Evolutionary conservation across 108 stramenopile genomes (phyloP).

Genomic region (Chaetoceros muelleri): DNA sequence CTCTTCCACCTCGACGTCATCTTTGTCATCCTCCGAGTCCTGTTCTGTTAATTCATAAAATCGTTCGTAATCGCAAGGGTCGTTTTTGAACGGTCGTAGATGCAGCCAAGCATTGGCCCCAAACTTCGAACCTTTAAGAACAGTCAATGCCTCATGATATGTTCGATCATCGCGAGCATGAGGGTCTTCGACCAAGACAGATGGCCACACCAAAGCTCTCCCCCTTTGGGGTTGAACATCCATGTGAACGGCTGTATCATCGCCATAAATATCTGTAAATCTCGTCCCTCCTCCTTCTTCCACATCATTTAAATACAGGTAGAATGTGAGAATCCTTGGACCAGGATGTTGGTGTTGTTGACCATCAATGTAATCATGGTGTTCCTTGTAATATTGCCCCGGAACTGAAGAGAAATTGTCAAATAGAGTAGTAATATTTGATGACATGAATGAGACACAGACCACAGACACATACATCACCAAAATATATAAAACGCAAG

Average conservation of each 20-base stretch:
- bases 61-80: not conserved
- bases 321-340: constrained; percentile 80
- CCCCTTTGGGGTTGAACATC: constrained; percentile 48
- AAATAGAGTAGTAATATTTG: not conserved
- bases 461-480: constrained; percentile 32
- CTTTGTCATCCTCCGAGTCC: no score
- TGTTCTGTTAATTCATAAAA: no score
- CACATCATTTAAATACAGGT: constrained; percentile 72
- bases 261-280: constrained; percentile 39
- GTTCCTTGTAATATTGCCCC: constrained; percentile 56
- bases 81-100: constrained; percentile 8
- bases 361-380: constrained; percentile 51
- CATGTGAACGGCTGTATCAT: constrained; percentile 14
- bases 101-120: constrained; percentile 82
- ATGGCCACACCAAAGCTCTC: constrained; percentile 72
- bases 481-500: not conserved
- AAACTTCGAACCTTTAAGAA: constrained; percentile 60
- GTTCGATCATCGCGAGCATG: constrained; percentile 25
- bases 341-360: constrained; percentile 46
- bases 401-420: constrained; percentile 17
- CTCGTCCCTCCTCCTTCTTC: constrained; percentile 81
- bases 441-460: not conserved
- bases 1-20: no score
- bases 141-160: constrained; percentile 63
- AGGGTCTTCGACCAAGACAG: constrained; percentile 49